These are phyloP conservation scores for Wickerhamiella vanderwaltii DNA, from an alignment of 805 yeast genomes.

Conservation along the genomic window DNA sequence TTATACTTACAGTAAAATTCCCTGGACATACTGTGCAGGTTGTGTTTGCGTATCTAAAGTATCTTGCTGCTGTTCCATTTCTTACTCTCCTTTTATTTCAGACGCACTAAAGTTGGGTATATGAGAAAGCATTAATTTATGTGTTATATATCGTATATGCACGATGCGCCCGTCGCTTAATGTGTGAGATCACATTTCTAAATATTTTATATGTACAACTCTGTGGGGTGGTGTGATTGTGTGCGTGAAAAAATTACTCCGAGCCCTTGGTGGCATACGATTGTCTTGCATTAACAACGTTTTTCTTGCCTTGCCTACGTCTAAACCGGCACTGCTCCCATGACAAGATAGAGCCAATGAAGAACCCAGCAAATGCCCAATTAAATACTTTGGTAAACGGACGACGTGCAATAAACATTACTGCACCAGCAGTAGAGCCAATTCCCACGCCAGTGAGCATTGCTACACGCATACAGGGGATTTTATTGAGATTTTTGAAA, in stretches of 20 bases:
- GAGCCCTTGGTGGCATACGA: too few relatives aligned
- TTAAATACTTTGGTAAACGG: constrained; percentile 42
- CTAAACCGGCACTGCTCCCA: constrained; percentile 87
- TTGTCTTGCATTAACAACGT: constrained; percentile 55
- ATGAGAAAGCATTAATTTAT: too few relatives aligned
- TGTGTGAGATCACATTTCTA: too few relatives aligned
- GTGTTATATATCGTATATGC: too few relatives aligned
- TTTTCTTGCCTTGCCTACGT: constrained; percentile 51
- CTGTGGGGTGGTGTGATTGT: too few relatives aligned
- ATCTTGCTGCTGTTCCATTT: too few relatives aligned
- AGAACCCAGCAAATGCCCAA: constrained; percentile 73
- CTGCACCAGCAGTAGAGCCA: constrained; percentile 24
- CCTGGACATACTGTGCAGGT: constrained; percentile 1
- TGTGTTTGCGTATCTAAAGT: neutral
- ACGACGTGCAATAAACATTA: constrained; percentile 22
- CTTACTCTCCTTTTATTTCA: too few relatives aligned
- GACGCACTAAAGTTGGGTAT: too few relatives aligned
- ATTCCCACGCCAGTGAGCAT: constrained; percentile 28
- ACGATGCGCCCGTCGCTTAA: too few relatives aligned
- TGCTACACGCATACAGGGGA: constrained; percentile 30
- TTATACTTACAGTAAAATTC: constrained; percentile 11
- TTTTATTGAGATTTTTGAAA: constrained; percentile 24
- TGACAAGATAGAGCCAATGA: constrained; percentile 67
- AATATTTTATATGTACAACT: too few relatives aligned
- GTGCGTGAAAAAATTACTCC: too few relatives aligned